phyloP scores from a whole-genome alignment of 2,329 filamentous ascomycete genomes.

The Tolypocladium tropicale region DNA sequence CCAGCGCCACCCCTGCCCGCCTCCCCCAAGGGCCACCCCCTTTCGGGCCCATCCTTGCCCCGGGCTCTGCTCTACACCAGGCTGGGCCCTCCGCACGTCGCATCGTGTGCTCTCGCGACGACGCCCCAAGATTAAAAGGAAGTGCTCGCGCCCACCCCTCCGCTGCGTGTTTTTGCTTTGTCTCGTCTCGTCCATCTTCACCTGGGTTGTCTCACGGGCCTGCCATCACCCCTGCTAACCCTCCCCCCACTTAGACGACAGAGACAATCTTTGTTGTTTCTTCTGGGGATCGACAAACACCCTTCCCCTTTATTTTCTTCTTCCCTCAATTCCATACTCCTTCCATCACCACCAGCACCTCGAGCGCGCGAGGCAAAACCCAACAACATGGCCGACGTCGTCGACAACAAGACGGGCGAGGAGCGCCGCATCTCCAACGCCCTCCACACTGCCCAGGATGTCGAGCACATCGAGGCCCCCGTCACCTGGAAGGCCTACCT shows the following conservation, averaged over 20 bases:
- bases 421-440: slow-evolving; percentile 15
- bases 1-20: neutral
- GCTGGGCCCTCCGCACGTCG: too few species aligned
- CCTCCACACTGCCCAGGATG: slow-evolving; percentile 36
- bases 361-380: neutral
- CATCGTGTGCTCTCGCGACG: too few species aligned
- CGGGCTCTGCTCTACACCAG: neutral
- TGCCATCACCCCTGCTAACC: neutral
- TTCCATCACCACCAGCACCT: neutral
- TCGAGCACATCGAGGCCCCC: slow-evolving; percentile 54
- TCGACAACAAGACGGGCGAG: slow-evolving; percentile 10
- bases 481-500: slow-evolving; percentile 60
- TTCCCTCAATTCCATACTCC: neutral
- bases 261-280: neutral
- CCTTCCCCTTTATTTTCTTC: neutral
- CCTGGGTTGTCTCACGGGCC: neutral
- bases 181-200: neutral
- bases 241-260: neutral
- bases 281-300: neutral
- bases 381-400: slow-evolving; percentile 13
- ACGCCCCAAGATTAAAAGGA: neutral
- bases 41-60: neutral
- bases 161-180: neutral
- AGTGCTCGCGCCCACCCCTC: neutral
- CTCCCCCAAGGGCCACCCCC: neutral